A percentile compares a stretch with the other conserved stretches of the same genome.
phyloP scores from a whole-genome alignment of 2,329 filamentous ascomycete genomes.

The Aspergillus ibericus region DNA sequence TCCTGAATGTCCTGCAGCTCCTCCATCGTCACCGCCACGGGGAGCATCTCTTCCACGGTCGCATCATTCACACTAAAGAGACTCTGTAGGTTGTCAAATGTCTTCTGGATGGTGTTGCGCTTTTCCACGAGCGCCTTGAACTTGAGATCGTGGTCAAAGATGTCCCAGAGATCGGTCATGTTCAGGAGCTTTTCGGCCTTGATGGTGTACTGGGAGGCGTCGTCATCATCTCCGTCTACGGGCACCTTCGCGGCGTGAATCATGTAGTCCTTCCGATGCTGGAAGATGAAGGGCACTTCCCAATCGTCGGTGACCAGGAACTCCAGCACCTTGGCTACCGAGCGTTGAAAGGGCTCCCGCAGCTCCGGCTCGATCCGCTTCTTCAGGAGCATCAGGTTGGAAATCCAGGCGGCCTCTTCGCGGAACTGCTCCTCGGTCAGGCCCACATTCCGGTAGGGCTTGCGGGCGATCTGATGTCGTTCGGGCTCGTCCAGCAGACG shows the following conservation, averaged over 20 bases:
- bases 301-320: conserved; percentile 94
- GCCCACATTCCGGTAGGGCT: conserved; percentile 79
- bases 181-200: conserved; percentile 83
- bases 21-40: conserved; percentile 79
- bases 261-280: conserved; percentile 96
- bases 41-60: conserved; percentile 80
- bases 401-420: conserved; percentile 91
- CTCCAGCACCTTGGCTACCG: conserved; percentile 87
- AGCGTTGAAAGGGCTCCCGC: conserved; percentile 78
- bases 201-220: conserved; percentile 71
- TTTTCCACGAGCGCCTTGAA: conserved; percentile 92
- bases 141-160: conserved; percentile 92
- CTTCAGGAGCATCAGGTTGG: conserved; percentile 83
- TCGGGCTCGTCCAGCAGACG: conserved; percentile 88
- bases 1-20: conserved; percentile 96
- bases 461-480: conserved; percentile 87
- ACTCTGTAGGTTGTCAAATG: conserved; percentile 70
- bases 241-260: conserved; percentile 79
- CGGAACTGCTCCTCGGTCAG: conserved; percentile 81
- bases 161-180: conserved; percentile 92
- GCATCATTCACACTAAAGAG: conserved; percentile 68
- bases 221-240: conserved; percentile 67
- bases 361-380: conserved; percentile 73
- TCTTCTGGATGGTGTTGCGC: conserved; percentile 78
- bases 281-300: conserved; percentile 96